A percentile compares a stretch with the other conserved stretches of the same genome.
These are phyloP conservation scores for Entomortierella parvispora DNA, from an alignment of 192 early-diverging fungal genomes.

Conservation along the genomic window DNA sequence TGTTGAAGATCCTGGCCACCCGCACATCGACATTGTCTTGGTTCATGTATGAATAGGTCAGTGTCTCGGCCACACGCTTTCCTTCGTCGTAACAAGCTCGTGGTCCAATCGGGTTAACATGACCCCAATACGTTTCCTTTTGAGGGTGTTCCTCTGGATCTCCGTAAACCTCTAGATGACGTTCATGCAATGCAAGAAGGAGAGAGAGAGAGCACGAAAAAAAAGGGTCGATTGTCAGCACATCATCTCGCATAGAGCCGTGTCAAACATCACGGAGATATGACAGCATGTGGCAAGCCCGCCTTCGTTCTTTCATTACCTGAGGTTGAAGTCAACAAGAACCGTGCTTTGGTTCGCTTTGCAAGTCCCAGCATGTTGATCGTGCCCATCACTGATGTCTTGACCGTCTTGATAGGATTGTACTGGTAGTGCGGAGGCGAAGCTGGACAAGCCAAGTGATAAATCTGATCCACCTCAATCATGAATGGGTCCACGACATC, in stretches of 20 bases:
- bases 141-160: conserved; percentile 89
- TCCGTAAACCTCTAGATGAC: conserved; percentile 79
- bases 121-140: conserved; percentile 86
- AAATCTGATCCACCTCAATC: conserved; percentile 87
- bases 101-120: conserved; percentile 82
- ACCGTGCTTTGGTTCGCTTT: conserved; percentile 81
- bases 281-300: no score
- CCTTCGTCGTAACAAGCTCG: conserved; percentile 91
- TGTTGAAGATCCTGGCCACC: conserved; percentile 84
- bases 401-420: conserved; percentile 88
- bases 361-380: conserved; percentile 90
- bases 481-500: conserved; percentile 87
- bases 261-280: conserved; percentile 1
- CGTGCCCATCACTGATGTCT: conserved; percentile 85
- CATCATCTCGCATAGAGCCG: background rate
- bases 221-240: conserved; percentile 2
- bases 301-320: no score
- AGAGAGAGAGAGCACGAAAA: background rate
- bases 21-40: conserved; percentile 81
- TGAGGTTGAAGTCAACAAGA: conserved; percentile 83
- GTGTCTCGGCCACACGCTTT: conserved; percentile 85
- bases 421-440: conserved; percentile 90
- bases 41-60: conserved; percentile 80
- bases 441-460: conserved; percentile 88
- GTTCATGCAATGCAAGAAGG: background rate